Conservation (phyloP, 2,329 filamentous ascomycete genomes). For the Microcyclospora pomicola region DNA sequence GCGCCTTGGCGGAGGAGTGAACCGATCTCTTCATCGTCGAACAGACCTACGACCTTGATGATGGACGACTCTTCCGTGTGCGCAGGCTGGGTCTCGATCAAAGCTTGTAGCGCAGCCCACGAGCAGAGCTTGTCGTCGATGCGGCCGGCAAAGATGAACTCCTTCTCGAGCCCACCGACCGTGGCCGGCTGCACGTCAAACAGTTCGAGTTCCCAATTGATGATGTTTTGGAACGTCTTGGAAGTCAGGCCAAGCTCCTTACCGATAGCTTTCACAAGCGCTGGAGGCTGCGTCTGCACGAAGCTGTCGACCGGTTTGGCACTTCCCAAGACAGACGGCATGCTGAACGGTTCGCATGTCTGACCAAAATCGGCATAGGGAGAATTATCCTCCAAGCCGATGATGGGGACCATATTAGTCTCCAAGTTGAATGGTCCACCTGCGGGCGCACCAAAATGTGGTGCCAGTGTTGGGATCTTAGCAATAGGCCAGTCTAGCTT, state of each 20-base stretch:
- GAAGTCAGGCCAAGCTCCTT: conserved; percentile 61
- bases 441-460: conserved; percentile 72
- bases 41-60: conserved; percentile 83
- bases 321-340: conserved; percentile 38
- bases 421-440: conserved; percentile 63
- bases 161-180: conserved; percentile 71
- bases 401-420: conserved; percentile 86
- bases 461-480: conserved; percentile 77
- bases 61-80: conserved; percentile 43
- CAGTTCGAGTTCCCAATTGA: conserved; percentile 95
- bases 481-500: conserved; percentile 94
- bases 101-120: conserved; percentile 74
- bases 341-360: conserved; percentile 17
- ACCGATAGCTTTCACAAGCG: conserved; percentile 71
- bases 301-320: conserved; percentile 47
- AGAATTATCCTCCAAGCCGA: conserved; percentile 58
- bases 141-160: conserved; percentile 87
- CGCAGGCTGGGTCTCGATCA: conserved; percentile 49
- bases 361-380: conserved; percentile 21
- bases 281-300: conserved; percentile 67
- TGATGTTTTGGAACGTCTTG: conserved; percentile 46
- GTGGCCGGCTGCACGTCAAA: conserved; percentile 80
- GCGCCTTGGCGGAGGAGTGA: conserved; percentile 83
- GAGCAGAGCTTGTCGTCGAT: conserved; percentile 98
- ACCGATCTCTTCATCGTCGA: conserved; percentile 95